These are phyloP conservation scores for Pulicaria dysenterica DNA, from an alignment of 129 eudicot genomes.

Conservation along the genomic window DNA sequence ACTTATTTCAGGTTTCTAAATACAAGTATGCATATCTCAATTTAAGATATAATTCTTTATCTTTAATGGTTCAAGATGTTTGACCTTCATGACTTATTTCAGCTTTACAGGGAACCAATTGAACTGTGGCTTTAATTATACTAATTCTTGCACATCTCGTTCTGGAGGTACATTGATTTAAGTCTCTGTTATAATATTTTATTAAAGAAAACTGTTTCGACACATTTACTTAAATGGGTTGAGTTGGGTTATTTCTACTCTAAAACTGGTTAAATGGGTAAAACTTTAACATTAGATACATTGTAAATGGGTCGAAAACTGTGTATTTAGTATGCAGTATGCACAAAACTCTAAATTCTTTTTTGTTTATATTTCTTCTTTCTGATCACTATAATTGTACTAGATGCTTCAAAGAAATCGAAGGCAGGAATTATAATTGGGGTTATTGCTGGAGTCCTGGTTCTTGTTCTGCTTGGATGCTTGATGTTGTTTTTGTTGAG, in stretches of 20 bases:
- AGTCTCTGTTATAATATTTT: background rate
- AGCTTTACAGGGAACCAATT: slow-evolving; percentile 86
- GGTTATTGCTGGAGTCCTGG: slow-evolving; percentile 56
- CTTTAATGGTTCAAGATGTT: slow-evolving; percentile 7
- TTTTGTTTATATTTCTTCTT: no score
- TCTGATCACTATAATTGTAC: background rate
- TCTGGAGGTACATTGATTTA: slow-evolving; percentile 46
- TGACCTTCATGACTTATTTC: slow-evolving; percentile 44
- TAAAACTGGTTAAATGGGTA: background rate
- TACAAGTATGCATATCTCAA: slow-evolving; percentile 62
- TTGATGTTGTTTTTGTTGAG: slow-evolving; percentile 53
- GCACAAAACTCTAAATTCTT: background rate
- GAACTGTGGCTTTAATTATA: slow-evolving; percentile 63
- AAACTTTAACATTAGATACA: background rate
- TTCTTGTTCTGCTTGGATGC: slow-evolving; percentile 62
- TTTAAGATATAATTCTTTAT: slow-evolving; percentile 1
- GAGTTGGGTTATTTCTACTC: background rate
- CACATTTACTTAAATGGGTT: slow-evolving; percentile 2
- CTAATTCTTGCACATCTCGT: slow-evolving; percentile 62
- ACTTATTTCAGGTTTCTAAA: slow-evolving; percentile 65
- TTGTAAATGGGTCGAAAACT: background rate
- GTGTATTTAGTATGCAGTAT: background rate
- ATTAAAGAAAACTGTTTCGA: background rate
- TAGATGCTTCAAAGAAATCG: slow-evolving; percentile 70
- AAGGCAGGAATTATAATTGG: slow-evolving; percentile 65